Evolutionary conservation across 345 rosid species (phyloP), one percentile per base, ranked within the genome.

Genomic region (Angophora floribunda): DNA sequence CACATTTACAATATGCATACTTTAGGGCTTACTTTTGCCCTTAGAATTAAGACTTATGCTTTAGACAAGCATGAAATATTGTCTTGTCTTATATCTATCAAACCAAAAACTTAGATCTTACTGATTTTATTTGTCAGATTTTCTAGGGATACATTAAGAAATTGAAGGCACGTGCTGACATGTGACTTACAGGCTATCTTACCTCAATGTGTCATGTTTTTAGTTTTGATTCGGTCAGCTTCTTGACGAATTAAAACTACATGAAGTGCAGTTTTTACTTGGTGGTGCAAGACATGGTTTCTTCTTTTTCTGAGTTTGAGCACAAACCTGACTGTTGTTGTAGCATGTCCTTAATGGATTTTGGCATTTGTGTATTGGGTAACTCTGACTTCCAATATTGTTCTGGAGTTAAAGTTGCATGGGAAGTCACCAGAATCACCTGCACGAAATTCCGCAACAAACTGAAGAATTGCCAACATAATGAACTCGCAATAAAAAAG

Each of bases 361-460:
- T 91, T 52, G 98, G 97, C 96, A 94, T 93, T 4, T 92, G 93
- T 28, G 96, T 91, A 91, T 92, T 93, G 5, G 96, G 97, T 88
- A 96, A 85, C 85, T 88, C 89, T 36, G 91, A 65, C 6, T 94
- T 90, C 98, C 98, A 96, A 89, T 95, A 95, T 36, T 85, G 86
- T 78, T 94, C 93, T 17, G 95, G 96, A 36, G 94, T 78, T 14
- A 90, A 15, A 44, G 90, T 94, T 70, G 96, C 98, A 86, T 92
- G 91, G 87, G 90, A 90, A 52, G 92, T 93, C 85, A 55, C 95
- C 61, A 93, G 57, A 50, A 89, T 91, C 85, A 95, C 63, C 97
- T 95, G 91, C 93, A 86, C 51, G 36, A 80, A 41, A 75, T 41
- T 41, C 49, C 84, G 36, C 82, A 32, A 61, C 15, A 36, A 28